Conservation (phyloP, 2,329 filamentous ascomycete species). For the Alternaria burnsii region DNA sequence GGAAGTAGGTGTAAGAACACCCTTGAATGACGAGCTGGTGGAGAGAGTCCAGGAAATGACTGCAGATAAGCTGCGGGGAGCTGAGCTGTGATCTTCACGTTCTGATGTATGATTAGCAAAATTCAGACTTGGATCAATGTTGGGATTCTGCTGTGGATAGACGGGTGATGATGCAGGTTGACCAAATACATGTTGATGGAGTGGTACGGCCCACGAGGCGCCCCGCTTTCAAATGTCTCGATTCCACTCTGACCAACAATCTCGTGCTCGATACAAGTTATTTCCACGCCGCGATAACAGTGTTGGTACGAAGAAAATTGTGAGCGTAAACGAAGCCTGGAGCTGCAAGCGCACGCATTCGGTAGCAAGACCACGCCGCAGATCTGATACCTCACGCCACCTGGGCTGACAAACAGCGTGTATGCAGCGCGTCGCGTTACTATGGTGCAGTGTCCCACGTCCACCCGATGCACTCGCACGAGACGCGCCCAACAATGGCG, state of each 20-base stretch:
- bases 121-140: background rate
- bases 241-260: background rate
- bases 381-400: slow-evolving; percentile 28
- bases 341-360: slow-evolving; percentile 8
- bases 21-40: slow-evolving; percentile 15
- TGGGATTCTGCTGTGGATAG: background rate
- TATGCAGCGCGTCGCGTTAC: slow-evolving; percentile 24
- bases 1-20: slow-evolving; percentile 11
- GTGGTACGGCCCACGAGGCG: background rate
- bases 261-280: background rate
- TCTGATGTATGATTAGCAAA: background rate
- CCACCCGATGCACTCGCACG: slow-evolving; percentile 17
- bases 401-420: slow-evolving; percentile 27
- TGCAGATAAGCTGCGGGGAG: background rate
- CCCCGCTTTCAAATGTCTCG: background rate
- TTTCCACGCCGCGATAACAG: background rate
- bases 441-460: slow-evolving; percentile 14
- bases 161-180: background rate
- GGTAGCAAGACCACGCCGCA: background rate
- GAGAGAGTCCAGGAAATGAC: slow-evolving; percentile 6
- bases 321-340: background rate
- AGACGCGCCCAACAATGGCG: slow-evolving; percentile 19
- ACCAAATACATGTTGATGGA: background rate
- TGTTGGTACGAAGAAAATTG: background rate
- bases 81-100: background rate